Evolutionary conservation across 1,284 basidiomycete species (phyloP), one percentile per base, ranked within the genome.

Genomic region (Crocinoboletus sp.): DNA sequence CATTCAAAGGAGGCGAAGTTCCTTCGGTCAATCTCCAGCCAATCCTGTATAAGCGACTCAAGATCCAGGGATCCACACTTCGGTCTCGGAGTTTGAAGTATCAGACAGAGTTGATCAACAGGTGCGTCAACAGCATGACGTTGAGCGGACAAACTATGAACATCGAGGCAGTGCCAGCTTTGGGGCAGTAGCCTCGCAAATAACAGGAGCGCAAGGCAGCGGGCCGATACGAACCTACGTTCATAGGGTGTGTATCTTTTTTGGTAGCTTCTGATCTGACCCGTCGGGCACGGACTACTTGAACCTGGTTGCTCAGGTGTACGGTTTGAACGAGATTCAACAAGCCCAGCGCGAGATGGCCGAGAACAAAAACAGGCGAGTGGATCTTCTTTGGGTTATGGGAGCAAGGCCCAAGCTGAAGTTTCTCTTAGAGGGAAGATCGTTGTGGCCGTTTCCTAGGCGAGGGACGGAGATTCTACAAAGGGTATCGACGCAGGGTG

Each of bases 311-410:
- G 38, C 25, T 13, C 49, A 88, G 80, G 80, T 90, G 9, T 94
- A 85, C 68, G 74, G 80, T 1, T 94, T 90, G 92, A 77, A 77
- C 16, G 73, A 91, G 48, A 91, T 96, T 46, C 80, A 82, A 54
- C 78, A 82, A 37, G 94, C 92, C 2, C 92, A 94, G 54, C 74
- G 78, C 49, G 86, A 89, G 67, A 94, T 97, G 89, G 83, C 87
- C 59, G 82, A 72, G 33, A 89, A 94, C 63, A 83, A 80, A 61
- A 96, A 80, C 56, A 77, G 71, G 82, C 74, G 49, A 59, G 69
- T 60, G 27, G 17, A 43, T 44, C 39, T 46, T 45, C 6, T 12
- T 31, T 35, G 48, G 35, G 1, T 25, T 29, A 38, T 20, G n/a
- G 31, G 37, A 27, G 27, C 24, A n/a, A 25, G 4, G 3, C 8